Conservation (phyloP, 768 basidiomycete species). For the Royoungia palumana region DNA sequence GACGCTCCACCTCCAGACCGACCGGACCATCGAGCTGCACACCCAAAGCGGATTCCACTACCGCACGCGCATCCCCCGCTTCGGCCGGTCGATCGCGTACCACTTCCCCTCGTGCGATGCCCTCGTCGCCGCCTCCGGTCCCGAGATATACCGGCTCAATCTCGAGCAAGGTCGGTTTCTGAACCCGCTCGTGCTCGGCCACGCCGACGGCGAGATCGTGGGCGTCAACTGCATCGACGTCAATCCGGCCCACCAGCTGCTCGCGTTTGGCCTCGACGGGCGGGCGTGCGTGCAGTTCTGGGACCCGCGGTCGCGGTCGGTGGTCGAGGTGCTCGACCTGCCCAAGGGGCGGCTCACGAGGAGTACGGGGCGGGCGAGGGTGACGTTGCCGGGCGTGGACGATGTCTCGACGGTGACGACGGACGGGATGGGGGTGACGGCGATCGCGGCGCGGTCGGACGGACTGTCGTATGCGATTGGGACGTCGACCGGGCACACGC, state of each 20-base stretch:
- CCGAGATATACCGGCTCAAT: constrained; percentile 90
- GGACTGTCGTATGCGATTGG: constrained; percentile 93
- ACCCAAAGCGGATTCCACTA: constrained; percentile 93
- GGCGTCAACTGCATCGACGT: constrained; percentile 93
- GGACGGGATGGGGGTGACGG: constrained; percentile 59
- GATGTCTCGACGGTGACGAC: constrained; percentile 29
- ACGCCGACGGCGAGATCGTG: constrained; percentile 47
- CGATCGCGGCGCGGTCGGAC: constrained; percentile 80
- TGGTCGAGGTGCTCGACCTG: constrained; percentile 66
- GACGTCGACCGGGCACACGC: constrained; percentile 90
- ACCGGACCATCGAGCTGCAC: constrained; percentile 92
- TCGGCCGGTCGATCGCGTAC: constrained; percentile 89
- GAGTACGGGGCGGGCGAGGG: constrained; percentile 32
- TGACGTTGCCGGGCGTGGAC: constrained; percentile 34
- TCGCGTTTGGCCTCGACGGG: constrained; percentile 87
- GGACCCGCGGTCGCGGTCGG: constrained; percentile 83
- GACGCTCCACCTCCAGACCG: constrained; percentile 92
- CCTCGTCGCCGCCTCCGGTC: constrained; percentile 77
- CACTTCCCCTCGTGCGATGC: constrained; percentile 94
- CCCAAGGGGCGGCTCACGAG: constrained; percentile 53
- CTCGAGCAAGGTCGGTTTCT: constrained; percentile 94
- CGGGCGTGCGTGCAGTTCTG: constrained; percentile 90
- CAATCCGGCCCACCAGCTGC: constrained; percentile 88
- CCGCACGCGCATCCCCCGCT: constrained; percentile 89
- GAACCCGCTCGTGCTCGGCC: constrained; percentile 65